Evolutionary conservation across 164 flowering plant genomes (phyloP).

Genomic region (Dillenia turbinata): DNA sequence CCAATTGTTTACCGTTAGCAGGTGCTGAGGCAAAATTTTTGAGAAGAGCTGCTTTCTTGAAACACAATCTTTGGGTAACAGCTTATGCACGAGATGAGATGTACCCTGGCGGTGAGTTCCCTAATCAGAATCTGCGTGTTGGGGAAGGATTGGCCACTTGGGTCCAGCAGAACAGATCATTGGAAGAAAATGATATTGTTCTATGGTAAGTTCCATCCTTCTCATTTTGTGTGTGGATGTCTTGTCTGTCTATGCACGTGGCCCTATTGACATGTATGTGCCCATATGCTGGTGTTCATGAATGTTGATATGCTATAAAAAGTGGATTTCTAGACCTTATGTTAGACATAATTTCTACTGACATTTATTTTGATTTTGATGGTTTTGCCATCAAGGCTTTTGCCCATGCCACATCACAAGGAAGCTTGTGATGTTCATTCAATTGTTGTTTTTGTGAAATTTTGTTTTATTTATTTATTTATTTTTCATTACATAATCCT

Average conservation of each 20-base stretch:
- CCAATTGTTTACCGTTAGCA: slow-evolving; percentile 84
- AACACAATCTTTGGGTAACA: slow-evolving; percentile 93
- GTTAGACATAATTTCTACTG: background rate
- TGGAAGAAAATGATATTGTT: slow-evolving; percentile 79
- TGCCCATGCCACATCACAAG: no score
- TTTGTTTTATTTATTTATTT: background rate
- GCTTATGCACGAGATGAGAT: slow-evolving; percentile 58
- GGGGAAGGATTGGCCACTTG: slow-evolving; percentile 82
- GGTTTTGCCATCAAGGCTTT: no score
- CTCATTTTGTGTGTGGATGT: background rate
- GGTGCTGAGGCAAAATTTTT: slow-evolving; percentile 77
- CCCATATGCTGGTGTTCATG: background rate
- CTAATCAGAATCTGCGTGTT: slow-evolving; percentile 88
- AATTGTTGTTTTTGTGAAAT: background rate
- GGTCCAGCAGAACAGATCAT: slow-evolving; percentile 67
- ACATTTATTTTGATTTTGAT: background rate
- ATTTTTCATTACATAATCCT: background rate
- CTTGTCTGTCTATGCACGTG: background rate
- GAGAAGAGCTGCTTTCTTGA: slow-evolving; percentile 82
- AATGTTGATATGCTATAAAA: background rate
- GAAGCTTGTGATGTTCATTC: background rate
- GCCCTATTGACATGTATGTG: background rate
- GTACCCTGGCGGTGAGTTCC: slow-evolving; percentile 92
- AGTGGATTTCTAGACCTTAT: background rate
- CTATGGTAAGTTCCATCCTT: slow-evolving; percentile 57